Percentiles rank a stretch among this genome's conserved stretches.
Conservation (phyloP, 257 asterid species). For the Solanum sitiens region DNA sequence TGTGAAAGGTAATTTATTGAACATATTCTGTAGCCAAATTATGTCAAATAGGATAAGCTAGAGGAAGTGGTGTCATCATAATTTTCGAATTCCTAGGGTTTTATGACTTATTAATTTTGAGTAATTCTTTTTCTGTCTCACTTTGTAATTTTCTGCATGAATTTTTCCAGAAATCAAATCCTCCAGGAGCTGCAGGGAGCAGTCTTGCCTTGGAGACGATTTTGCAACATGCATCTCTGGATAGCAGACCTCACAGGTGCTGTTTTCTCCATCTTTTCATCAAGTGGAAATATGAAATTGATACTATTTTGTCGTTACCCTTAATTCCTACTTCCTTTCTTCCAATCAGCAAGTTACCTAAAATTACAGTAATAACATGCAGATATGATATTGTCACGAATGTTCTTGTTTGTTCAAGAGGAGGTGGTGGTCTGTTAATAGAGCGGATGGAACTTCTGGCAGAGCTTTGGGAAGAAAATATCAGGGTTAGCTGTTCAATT, state of each 20-base stretch:
- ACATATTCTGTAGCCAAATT: neutral
- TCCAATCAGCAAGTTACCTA: neutral
- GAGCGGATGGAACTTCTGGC: constrained; percentile 97
- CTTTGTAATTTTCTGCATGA: constrained; percentile 1
- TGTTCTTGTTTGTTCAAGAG: constrained; percentile 91
- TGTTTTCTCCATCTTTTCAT: neutral
- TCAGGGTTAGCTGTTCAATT: constrained; percentile 43
- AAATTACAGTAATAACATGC: constrained; percentile 7
- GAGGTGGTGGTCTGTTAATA: constrained; percentile 85
- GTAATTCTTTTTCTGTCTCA: neutral
- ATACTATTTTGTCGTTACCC: neutral
- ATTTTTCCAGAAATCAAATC: constrained; percentile 60
- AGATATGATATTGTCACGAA: constrained; percentile 46
- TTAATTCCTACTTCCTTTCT: neutral
- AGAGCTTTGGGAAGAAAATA: constrained; percentile 85
- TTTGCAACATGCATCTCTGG: constrained; percentile 50
- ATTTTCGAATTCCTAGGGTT: neutral
- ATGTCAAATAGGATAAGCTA: neutral
- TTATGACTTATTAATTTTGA: neutral
- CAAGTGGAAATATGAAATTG: neutral
- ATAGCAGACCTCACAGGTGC: constrained; percentile 44
- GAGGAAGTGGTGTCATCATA: neutral
- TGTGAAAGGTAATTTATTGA: neutral
- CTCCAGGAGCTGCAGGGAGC: constrained; percentile 89
- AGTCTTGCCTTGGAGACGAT: constrained; percentile 93